Conservation (phyloP, 2,329 filamentous ascomycete genomes). For the Dryadomyces sulphureus region DNA sequence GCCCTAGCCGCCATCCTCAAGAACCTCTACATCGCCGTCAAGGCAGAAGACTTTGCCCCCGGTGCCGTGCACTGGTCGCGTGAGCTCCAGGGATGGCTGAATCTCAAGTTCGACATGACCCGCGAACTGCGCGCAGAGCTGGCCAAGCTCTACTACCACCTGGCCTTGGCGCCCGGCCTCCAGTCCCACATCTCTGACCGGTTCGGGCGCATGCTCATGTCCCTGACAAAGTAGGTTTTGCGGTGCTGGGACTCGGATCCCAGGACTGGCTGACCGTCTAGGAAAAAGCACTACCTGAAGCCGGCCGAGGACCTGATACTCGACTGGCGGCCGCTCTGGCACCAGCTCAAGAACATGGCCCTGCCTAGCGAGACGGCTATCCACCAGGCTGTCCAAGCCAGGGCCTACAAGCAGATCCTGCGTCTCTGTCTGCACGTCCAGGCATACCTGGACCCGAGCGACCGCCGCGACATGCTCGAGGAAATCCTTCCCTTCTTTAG, state of each 20-base stretch:
- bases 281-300: constrained; percentile 89
- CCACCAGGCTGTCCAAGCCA: constrained; percentile 40
- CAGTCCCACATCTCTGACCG: constrained; percentile 71
- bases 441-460: constrained; percentile 79
- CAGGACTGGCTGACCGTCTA: constrained; percentile 18
- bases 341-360: constrained; percentile 81
- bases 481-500: constrained; percentile 80
- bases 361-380: constrained; percentile 68
- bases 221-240: constrained; percentile 62
- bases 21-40: constrained; percentile 81
- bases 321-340: constrained; percentile 88
- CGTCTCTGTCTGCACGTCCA: constrained; percentile 86
- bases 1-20: constrained; percentile 81
- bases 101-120: constrained; percentile 93
- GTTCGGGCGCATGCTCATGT: constrained; percentile 93
- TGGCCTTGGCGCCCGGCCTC: constrained; percentile 77
- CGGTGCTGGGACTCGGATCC: no score
- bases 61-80: constrained; percentile 94
- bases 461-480: constrained; percentile 67
- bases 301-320: constrained; percentile 78
- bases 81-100: constrained; percentile 88
- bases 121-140: constrained; percentile 69
- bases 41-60: constrained; percentile 84
- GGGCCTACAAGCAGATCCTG: constrained; percentile 51
- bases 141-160: constrained; percentile 86